phyloP scores from a whole-genome alignment of 805 yeast species.

The Jamesozyma piceae region DNA sequence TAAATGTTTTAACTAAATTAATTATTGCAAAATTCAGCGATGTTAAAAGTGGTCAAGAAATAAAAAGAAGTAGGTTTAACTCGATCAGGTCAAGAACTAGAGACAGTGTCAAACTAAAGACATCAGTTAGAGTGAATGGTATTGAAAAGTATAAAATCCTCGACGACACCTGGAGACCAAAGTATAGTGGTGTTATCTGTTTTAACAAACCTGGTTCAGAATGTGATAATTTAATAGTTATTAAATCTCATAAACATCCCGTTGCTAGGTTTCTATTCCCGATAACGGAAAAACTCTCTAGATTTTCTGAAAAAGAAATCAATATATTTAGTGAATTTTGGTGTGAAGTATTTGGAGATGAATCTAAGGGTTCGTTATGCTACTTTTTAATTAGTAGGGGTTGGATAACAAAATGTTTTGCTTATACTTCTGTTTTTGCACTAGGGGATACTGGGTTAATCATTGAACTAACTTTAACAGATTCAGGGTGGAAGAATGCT shows the following conservation, averaged over 20 bases:
- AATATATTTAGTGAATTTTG: constrained; percentile 35
- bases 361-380: constrained; percentile 43
- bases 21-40: constrained; percentile 38
- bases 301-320: constrained; percentile 18
- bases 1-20: constrained; percentile 46
- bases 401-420: constrained; percentile 33
- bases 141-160: constrained; percentile 15
- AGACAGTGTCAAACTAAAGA: not conserved
- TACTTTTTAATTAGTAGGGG: constrained; percentile 30
- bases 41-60: constrained; percentile 14
- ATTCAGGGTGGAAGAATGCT: constrained; percentile 36
- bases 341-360: constrained; percentile 58
- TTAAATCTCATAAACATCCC: constrained; percentile 32
- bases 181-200: constrained; percentile 12
- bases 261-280: constrained; percentile 42
- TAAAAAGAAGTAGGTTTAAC: constrained; percentile 5
- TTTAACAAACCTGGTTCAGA: constrained; percentile 16
- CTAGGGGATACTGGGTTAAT: constrained; percentile 34
- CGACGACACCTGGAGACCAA: constrained; percentile 12
- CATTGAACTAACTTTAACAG: constrained; percentile 43
- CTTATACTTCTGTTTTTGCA: constrained; percentile 36
- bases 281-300: constrained; percentile 7
- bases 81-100: constrained; percentile 5
- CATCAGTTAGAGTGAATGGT: not conserved
- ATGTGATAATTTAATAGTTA: constrained; percentile 29